Evolutionary conservation across 306 rosid genomes (phyloP), one percentile per base, ranked within the genome.

Genomic region (Senna tora): DNA sequence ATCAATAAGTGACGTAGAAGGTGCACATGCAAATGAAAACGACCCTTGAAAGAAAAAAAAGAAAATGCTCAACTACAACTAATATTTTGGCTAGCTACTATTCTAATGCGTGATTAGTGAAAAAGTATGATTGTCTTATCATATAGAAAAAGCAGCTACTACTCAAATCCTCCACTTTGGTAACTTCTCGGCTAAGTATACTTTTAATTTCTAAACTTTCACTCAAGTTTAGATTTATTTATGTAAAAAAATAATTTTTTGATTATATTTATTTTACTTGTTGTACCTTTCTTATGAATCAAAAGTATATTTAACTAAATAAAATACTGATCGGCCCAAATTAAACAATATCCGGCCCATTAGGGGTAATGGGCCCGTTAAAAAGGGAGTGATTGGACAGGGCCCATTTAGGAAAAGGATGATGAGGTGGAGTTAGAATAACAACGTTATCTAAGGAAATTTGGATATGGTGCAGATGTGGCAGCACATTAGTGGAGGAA

Each of bases 391-490:
- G 30, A 25, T 25, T 25, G 30, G 30, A 25, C 2, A 1, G 30
- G 30, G 30, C 30, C 30, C 1, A 25, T 25, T 25, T 25, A 25
- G 30, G 2, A 25, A 3, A 25, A 25, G n/a, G n/a, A 25, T 25
- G 30, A 25, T 25, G 30, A 25, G 30, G 55, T 50, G 7, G 69
- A 65, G 64, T 65, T 56, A 6, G 39, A 36, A 36, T 56, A 64
- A 46, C 32, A 80, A 75, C 82, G 74, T 85, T 85, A 85, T 90
- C 96, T 91, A 77, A 39, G 73, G 62, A 67, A 77, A 53, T 5
- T 5, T 71, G 74, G 96, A 90, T 90, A 88, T 84, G 92, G 88
- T 86, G 56, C 77, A 73, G 73, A 86, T 54, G 82, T 90, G 96
- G 87, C 96, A 81, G 0, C 53, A 67, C 61, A 57, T 84, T 30